Evolutionary conservation across 73 alveolate species (phyloP).

Genomic region (Symbiodinium pilosum): DNA sequence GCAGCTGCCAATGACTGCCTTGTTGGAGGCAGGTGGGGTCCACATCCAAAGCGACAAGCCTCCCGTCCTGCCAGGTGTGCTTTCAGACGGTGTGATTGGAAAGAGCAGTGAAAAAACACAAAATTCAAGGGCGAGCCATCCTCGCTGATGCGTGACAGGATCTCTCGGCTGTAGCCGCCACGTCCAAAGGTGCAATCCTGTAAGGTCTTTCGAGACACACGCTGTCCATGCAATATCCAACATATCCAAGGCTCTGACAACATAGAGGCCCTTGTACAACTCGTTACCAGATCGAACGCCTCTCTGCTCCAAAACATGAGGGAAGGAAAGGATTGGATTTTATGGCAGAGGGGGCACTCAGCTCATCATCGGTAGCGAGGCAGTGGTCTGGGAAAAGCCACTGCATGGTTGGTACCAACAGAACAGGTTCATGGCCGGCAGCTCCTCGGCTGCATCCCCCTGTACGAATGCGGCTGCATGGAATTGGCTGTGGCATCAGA

Average conservation of each 20-base stretch:
- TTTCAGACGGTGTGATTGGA: background rate
- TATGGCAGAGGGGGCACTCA: conserved; percentile 19
- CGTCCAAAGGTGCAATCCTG: conserved; percentile 92
- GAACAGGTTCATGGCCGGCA: conserved; percentile 57
- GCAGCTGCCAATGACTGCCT: background rate
- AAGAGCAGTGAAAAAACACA: too few species aligned
- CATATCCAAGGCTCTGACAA: background rate
- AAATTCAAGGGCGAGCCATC: background rate
- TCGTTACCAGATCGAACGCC: conserved; percentile 9
- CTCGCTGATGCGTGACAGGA: conserved; percentile 43
- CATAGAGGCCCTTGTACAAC: conserved; percentile 2
- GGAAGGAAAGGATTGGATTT: too few species aligned
- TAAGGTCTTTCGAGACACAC: background rate
- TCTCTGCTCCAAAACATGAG: background rate
- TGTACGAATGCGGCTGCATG: too few species aligned
- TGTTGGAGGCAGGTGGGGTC: conserved; percentile 25
- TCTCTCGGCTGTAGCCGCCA: conserved; percentile 84
- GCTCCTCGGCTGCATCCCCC: background rate
- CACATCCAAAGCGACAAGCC: conserved; percentile 43
- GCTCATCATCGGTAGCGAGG: conserved; percentile 19
- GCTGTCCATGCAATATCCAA: too few species aligned
- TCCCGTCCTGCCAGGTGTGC: conserved; percentile 22
- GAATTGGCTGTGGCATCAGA: background rate
- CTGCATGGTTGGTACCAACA: conserved; percentile 57
- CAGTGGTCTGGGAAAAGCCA: conserved; percentile 71